phyloP scores from a whole-genome alignment of 805 yeast genomes.

The Cyberlindnera maritima region DNA sequence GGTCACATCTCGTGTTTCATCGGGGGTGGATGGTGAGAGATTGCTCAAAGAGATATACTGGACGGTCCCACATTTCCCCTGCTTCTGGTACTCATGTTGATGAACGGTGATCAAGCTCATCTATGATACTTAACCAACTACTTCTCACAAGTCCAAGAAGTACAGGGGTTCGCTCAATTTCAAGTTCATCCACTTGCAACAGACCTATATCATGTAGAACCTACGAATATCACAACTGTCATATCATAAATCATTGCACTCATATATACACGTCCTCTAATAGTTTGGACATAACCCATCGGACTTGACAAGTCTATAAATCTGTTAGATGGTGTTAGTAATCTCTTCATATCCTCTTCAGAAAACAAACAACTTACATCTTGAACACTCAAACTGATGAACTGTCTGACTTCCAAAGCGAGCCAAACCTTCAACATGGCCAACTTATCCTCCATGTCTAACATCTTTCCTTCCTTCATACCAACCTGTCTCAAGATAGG shows the following conservation, averaged over 20 bases:
- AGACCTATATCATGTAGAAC: no score
- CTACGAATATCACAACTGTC: neutral
- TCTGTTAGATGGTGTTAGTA: constrained; percentile 28
- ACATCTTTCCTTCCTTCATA: constrained; percentile 60
- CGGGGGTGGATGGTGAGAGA: no score
- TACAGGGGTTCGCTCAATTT: no score
- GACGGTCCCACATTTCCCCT: no score
- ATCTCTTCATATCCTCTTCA: neutral
- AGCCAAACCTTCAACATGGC: constrained; percentile 91
- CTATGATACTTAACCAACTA: no score
- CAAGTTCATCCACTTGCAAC: no score
- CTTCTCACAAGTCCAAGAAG: no score
- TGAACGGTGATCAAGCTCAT: no score
- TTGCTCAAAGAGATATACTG: no score
- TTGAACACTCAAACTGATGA: constrained; percentile 77
- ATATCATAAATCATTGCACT: neutral
- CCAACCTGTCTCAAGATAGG: constrained; percentile 67
- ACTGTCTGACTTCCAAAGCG: constrained; percentile 83
- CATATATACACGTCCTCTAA: constrained; percentile 23
- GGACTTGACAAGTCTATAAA: constrained; percentile 53
- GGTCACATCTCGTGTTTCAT: no score
- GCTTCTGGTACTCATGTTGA: no score
- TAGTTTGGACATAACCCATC: constrained; percentile 68
- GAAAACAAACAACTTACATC: constrained; percentile 51
- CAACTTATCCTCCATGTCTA: constrained; percentile 57